These are phyloP conservation scores for Ophiostoma sp. DNA, from an alignment of 2,329 filamentous ascomycete species.

Conservation along the genomic window DNA sequence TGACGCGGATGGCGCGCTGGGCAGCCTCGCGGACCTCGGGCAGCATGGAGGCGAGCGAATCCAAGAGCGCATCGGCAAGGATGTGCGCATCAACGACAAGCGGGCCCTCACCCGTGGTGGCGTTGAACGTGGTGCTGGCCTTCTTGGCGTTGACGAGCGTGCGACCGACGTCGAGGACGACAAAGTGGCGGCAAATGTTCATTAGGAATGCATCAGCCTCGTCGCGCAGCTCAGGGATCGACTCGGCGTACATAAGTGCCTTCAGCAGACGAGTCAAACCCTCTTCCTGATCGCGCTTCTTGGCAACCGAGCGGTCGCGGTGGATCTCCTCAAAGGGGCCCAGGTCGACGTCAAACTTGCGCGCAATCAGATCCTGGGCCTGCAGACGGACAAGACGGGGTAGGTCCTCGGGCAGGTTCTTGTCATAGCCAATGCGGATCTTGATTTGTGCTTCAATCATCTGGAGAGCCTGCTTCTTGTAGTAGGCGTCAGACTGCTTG, in stretches of 20 bases:
- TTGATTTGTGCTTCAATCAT: conserved; percentile 88
- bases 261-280: conserved; percentile 85
- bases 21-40: conserved; percentile 78
- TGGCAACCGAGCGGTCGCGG: conserved; percentile 77
- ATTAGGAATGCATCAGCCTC: conserved; percentile 74
- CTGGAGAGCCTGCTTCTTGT: conserved; percentile 90
- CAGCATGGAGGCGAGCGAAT: conserved; percentile 85
- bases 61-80: conserved; percentile 84
- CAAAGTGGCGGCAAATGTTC: conserved; percentile 85
- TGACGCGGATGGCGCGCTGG: conserved; percentile 72
- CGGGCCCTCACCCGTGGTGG: conserved; percentile 81
- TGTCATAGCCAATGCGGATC: conserved; percentile 83
- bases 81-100: conserved; percentile 84
- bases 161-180: conserved; percentile 82
- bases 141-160: conserved; percentile 82
- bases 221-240: conserved; percentile 74
- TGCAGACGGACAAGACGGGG: conserved; percentile 81
- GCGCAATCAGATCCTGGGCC: conserved; percentile 77
- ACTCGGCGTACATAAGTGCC: conserved; percentile 81
- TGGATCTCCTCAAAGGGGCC: conserved; percentile 74
- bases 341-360: conserved; percentile 70
- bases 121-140: conserved; percentile 75
- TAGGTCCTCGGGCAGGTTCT: conserved; percentile 78
- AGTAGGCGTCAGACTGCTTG: conserved; percentile 73
- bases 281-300: conserved; percentile 81